Evolutionary conservation across 345 rosid genomes (phyloP).

Genomic region (Eucalyptus polyanthemos): DNA sequence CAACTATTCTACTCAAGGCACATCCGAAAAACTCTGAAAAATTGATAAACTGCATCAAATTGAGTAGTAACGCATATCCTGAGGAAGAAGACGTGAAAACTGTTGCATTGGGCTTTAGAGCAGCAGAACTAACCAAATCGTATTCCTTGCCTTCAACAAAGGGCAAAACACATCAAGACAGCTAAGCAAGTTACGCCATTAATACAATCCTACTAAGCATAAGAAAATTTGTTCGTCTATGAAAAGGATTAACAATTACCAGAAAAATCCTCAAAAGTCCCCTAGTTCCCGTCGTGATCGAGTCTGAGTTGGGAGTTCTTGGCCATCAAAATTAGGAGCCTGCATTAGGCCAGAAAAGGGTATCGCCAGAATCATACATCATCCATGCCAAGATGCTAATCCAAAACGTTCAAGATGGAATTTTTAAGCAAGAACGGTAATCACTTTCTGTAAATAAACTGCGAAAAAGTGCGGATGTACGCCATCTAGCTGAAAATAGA

Average conservation of each 20-base stretch:
- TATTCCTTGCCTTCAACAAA: conserved; percentile 40
- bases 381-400: not conserved
- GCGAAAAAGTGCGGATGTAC: not conserved
- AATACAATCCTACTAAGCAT: not conserved
- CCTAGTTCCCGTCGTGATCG: conserved; percentile 26
- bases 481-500: not conserved
- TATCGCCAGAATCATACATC: not conserved
- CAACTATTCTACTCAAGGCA: not conserved
- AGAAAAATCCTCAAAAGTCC: conserved; percentile 43
- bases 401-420: not conserved
- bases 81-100: conserved; percentile 43
- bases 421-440: not conserved
- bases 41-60: not conserved
- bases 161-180: not conserved
- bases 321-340: conserved; percentile 51
- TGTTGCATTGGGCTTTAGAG: conserved; percentile 34
- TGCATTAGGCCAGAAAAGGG: conserved; percentile 1
- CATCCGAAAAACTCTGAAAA: not conserved
- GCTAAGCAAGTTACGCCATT: not conserved
- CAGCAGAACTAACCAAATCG: conserved; percentile 39
- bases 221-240: not conserved
- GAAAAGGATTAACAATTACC: conserved; percentile 13
- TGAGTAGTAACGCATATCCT: conserved; percentile 12
- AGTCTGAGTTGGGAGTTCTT: conserved; percentile 30
- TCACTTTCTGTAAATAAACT: not conserved